Evolutionary conservation across 345 rosid genomes (phyloP).

Genomic region (Turritis glabra): DNA sequence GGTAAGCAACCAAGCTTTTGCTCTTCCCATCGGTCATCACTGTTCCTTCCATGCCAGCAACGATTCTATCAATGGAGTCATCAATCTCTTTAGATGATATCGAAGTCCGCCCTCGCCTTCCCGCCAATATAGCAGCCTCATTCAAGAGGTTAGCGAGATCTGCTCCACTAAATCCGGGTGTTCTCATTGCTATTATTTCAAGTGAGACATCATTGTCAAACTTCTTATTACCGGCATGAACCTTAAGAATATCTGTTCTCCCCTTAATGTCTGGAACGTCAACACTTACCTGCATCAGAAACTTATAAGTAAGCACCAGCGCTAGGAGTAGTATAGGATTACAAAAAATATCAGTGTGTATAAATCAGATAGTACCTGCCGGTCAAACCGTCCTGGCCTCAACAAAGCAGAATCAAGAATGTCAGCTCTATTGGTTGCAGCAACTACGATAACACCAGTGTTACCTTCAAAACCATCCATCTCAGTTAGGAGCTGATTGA

Average conservation of each 20-base stretch:
- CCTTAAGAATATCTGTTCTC: conserved; percentile 89
- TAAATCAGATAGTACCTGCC: conserved; percentile 61
- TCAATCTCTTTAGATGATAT: conserved; percentile 94
- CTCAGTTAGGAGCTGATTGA: conserved; percentile 93
- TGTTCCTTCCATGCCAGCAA: conserved; percentile 99
- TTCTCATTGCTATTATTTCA: conserved; percentile 93
- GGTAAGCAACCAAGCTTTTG: conserved; percentile 95
- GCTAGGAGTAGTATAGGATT: not conserved
- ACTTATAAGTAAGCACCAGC: conserved; percentile 21
- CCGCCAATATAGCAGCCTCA: conserved; percentile 96
- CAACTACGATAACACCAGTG: conserved; percentile 88
- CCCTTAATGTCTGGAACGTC: conserved; percentile 94
- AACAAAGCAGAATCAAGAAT: conserved; percentile 90
- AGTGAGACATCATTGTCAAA: conserved; percentile 86
- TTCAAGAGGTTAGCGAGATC: conserved; percentile 97
- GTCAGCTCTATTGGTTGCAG: conserved; percentile 94
- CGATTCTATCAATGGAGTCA: conserved; percentile 96
- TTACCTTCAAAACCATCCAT: conserved; percentile 99
- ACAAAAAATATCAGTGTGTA: not conserved
- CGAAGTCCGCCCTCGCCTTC: conserved; percentile 77
- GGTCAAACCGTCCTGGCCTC: conserved; percentile 95
- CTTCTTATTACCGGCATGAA: conserved; percentile 87
- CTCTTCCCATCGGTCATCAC: conserved; percentile 99
- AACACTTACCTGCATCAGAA: conserved; percentile 66
- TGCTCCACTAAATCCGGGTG: conserved; percentile 98